Conservation (phyloP, 805 yeast species). For the Barnettozyma californica region DNA sequence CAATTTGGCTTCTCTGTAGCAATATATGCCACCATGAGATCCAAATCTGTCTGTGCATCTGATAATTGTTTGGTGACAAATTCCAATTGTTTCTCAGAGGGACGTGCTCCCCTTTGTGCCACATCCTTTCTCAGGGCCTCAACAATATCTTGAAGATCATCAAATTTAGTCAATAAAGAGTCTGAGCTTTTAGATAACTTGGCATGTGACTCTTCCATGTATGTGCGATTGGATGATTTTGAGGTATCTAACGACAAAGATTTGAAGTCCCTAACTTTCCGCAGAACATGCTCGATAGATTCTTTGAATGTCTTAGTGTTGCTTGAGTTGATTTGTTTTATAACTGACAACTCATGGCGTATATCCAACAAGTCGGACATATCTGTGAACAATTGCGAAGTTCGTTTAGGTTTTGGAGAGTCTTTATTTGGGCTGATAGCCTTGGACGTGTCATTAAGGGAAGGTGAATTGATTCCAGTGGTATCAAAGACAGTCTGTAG, state of each 20-base stretch:
- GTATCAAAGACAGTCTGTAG: constrained; percentile 13
- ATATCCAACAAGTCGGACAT: constrained; percentile 33
- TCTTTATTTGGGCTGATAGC: background rate
- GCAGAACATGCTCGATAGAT: constrained; percentile 39
- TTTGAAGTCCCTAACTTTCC: constrained; percentile 48
- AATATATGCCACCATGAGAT: constrained; percentile 55
- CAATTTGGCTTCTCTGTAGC: constrained; percentile 71
- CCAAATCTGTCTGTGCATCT: constrained; percentile 49
- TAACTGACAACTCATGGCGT: constrained; percentile 52
- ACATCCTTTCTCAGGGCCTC: constrained; percentile 89
- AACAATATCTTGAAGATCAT: constrained; percentile 86
- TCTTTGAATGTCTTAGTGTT: constrained; percentile 38
- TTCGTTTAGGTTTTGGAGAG: constrained; percentile 3
- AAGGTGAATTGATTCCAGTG: background rate
- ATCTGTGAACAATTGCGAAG: constrained; percentile 10
- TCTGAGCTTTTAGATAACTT: constrained; percentile 77
- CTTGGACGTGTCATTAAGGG: background rate
- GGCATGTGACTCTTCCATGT: constrained; percentile 71
- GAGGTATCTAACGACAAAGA: constrained; percentile 37
- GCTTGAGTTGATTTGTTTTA: constrained; percentile 49
- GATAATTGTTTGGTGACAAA: constrained; percentile 59
- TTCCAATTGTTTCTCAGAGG: constrained; percentile 67
- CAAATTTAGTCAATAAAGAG: constrained; percentile 67
- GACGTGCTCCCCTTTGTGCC: constrained; percentile 83
- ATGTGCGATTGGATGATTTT: constrained; percentile 37